A percentile compares a stretch with the other conserved stretches of the same genome.
These are phyloP conservation scores for Aspergillus haitiensis DNA, from an alignment of 495 filamentous ascomycete species.

Conservation along the genomic window DNA sequence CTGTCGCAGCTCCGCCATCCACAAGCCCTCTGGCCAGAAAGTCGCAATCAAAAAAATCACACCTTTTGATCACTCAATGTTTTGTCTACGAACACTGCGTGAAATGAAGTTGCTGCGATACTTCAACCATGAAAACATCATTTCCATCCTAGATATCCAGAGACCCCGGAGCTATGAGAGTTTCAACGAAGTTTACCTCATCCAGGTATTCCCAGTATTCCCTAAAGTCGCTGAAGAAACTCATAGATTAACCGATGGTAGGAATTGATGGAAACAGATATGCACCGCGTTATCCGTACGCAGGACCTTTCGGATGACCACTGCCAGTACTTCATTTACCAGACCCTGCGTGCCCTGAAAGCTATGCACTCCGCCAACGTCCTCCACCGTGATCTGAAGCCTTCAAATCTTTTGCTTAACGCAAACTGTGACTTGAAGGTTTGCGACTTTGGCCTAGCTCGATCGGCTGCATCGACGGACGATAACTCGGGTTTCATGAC, in stretches of 20 bases:
- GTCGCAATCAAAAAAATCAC: conserved; percentile 99
- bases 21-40: conserved; percentile 98
- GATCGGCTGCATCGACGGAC: conserved; percentile 89
- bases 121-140: conserved; percentile 99
- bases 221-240: neutral
- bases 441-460: conserved; percentile 94
- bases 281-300: conserved; percentile 98
- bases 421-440: conserved; percentile 99
- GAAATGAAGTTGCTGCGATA: conserved; percentile 99
- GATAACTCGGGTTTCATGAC: conserved; percentile 99
- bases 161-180: conserved; percentile 93
- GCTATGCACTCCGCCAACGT: conserved; percentile 99
- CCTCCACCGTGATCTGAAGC: conserved; percentile 95
- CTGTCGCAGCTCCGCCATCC: conserved; percentile 80
- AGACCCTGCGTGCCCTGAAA: conserved; percentile 96
- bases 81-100: conserved; percentile 92
- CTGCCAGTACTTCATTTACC: conserved; percentile 99
- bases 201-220: conserved; percentile 66
- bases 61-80: conserved; percentile 99
- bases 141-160: conserved; percentile 98
- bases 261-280: conserved; percentile 99
- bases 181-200: conserved; percentile 98
- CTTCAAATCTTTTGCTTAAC: conserved; percentile 93
- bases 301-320: conserved; percentile 98
- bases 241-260: conserved; percentile 32